A percentile compares a stretch with the other conserved stretches of the same genome.
These are phyloP conservation scores for Fraxinus floribunda DNA, from an alignment of 305 asterid genomes.

Conservation along the genomic window DNA sequence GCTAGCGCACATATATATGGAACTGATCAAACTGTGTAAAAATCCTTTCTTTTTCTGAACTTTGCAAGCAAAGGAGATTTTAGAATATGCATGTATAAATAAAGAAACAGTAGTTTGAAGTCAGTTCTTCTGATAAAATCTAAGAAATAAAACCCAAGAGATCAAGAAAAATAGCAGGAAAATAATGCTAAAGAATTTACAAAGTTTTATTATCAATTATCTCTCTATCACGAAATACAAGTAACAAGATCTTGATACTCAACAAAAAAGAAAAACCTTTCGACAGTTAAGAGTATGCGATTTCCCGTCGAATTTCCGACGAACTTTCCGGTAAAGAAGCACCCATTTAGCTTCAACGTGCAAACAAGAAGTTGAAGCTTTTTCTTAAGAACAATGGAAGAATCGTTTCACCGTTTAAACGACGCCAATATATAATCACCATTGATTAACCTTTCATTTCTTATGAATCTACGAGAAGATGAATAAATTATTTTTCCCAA, in stretches of 20 bases:
- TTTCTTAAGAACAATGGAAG: not conserved
- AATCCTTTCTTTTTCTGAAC: not conserved
- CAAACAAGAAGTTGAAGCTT: not conserved
- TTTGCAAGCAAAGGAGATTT: not conserved
- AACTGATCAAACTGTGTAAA: not conserved
- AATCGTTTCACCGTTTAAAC: slow-evolving; percentile 30
- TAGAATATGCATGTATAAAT: slow-evolving; percentile 27
- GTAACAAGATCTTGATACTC: not conserved
- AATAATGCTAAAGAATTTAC: not conserved
- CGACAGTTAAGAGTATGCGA: not conserved
- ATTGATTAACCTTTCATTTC: not conserved
- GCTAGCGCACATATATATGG: not conserved
- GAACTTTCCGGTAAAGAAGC: slow-evolving; percentile 36
- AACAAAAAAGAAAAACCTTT: not conserved
- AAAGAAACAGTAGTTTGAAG: not conserved
- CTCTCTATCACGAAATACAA: not conserved
- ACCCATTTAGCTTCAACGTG: slow-evolving; percentile 33
- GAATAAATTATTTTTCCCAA: not conserved
- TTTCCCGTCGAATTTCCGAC: slow-evolving; percentile 24
- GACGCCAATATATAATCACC: not conserved
- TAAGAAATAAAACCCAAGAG: not conserved
- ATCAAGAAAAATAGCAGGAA: not conserved
- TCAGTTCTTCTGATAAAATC: not conserved
- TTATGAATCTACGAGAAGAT: not conserved
- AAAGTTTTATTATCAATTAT: not conserved